Base-by-base conservation (phyloP, 176 grass and related monocot species). In the Avena atlantica region DNA sequence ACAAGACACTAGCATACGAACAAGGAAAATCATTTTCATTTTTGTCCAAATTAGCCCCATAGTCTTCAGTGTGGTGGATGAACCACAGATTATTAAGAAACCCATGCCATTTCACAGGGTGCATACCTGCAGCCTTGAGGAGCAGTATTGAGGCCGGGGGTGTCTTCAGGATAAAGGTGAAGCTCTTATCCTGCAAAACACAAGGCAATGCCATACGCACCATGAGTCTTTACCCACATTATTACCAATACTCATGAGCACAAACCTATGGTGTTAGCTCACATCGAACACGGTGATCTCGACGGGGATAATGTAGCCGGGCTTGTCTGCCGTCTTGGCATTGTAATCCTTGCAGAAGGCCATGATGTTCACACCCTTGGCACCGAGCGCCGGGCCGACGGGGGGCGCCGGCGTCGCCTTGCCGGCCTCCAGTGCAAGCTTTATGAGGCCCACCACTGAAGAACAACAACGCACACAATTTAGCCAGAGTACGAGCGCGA, bases 281-380 rank as follows among this genome's bases (percentile, higher is more conserved):
- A 98, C 96, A 92, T 98, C 97, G 70, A 89, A 98, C 75, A 98
- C 97, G 36, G 97, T 98, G 89, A 98, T 98, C 87, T 98, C 97
- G 58, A 96, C 97, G 72, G 97, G 97, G 79, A 98, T 98, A 34
- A 98, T 88, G 89, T 96, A 98, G 23, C 97, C 97, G 8, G 97
- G 27, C 80, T 98, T 98, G 12, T 98, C 97, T 3, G 97, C 94
- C 27, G 97, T 98, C 91, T 87, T 98, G 74, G 97, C 97, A 87
- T 98, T 96, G 74, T 98, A 98, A 60, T 98, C 97, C 89, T 98
- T 98, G 89, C 93, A 98, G 79, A 98, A 98, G 17, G 87, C 66
- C 97, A 98, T 98, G 59, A 98, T 98, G 64, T 98, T 98, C 58
- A 98, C 97, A 42, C 97, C 97, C 90, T 94, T 96, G 44, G 97